Conservation (phyloP, 2,329 filamentous ascomycete species). For the Clathrospora elynae region DNA sequence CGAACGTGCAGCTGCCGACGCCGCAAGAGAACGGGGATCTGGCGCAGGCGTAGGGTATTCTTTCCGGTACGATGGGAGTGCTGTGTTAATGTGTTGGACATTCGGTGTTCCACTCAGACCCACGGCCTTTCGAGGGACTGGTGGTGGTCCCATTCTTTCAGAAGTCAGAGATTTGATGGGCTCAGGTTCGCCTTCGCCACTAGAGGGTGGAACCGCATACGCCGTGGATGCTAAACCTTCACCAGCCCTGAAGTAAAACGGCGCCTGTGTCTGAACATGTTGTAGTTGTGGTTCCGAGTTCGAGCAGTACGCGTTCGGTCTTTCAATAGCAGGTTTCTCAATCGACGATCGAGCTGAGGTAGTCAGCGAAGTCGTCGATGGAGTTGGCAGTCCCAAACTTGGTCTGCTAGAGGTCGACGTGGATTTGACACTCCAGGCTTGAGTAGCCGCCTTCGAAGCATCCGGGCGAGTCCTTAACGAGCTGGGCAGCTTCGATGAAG, state of each 20-base stretch:
- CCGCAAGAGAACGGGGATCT: slow-evolving; percentile 33
- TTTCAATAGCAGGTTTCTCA: slow-evolving; percentile 34
- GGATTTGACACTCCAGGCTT: slow-evolving; percentile 60
- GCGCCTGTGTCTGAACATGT: slow-evolving; percentile 19
- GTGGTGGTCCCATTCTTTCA: slow-evolving; percentile 18
- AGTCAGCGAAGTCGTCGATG: slow-evolving; percentile 24
- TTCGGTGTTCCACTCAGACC: slow-evolving; percentile 16
- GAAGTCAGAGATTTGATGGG: slow-evolving; percentile 13
- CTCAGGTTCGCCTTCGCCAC: slow-evolving; percentile 19
- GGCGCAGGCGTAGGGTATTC: slow-evolving; percentile 51
- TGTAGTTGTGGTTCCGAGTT: slow-evolving; percentile 18
- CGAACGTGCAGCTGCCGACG: slow-evolving; percentile 41
- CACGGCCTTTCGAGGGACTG: slow-evolving; percentile 30
- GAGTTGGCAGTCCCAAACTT: slow-evolving; percentile 16
- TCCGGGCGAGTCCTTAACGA: slow-evolving; percentile 55
- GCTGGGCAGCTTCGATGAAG: slow-evolving; percentile 54
- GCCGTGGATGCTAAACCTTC: slow-evolving; percentile 22
- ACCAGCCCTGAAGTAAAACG: slow-evolving; percentile 34
- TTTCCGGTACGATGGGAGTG: slow-evolving; percentile 54
- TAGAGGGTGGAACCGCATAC: slow-evolving; percentile 22
- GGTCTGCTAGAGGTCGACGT: slow-evolving; percentile 24
- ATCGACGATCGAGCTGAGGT: slow-evolving; percentile 37
- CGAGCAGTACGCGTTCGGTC: slow-evolving; percentile 18
- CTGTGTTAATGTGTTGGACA: slow-evolving; percentile 14
- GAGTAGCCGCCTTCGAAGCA: slow-evolving; percentile 66